Base-by-base conservation (phyloP, 2,329 filamentous ascomycete genomes). In the Ceratocystis papillata region DNA sequence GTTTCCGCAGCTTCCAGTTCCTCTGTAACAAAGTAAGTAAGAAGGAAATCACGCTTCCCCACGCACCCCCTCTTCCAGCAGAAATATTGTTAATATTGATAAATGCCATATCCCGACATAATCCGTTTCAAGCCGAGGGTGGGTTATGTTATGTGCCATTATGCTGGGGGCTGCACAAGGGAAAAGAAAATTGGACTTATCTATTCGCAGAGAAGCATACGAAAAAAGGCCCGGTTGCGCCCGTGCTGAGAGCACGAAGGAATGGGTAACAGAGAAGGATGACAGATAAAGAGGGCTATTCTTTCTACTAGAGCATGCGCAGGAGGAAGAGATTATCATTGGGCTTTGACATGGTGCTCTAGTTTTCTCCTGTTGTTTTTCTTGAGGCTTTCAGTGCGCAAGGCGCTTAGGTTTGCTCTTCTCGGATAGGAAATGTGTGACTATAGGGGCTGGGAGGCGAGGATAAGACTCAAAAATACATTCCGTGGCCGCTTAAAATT, bases 221-320 rank as follows among this genome's bases (percentile, higher is more conserved):
- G 33, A 25, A 30, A 59, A 57, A 59, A 59, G 53, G 53, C 53
- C 53, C 53, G 53, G 53, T n/a, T 59, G 53, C 25, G 53, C 28
- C 53, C 53, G 53, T 37, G 53, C 53, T 17, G 25, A 59, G 53
- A 30, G 28, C 28, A 59, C 28, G 20, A 59, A 59, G 53, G 25
- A 59, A 33, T 33, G 15, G 15, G 22, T 30, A 59, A 17, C 28
- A 59, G 53, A 59, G 53, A 59, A 59, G 53, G 53, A 59, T 59
- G 53, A 33, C 53, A 59, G 53, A 59, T 59, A 59, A 33, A 59
- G 53, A 59, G 28, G 53, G 28, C 53, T 59, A 59, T 59, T 59
- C 53, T 37, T 59, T 25, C 53, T 25, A n/a, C 53, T 59, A 37
- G 53, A n/a, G 53, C 28, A 20, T 59, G 25, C 15, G 5, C 17